phyloP scores from a whole-genome alignment of 2,329 filamentous ascomycete genomes.

The Ophiostoma populinum region DNA sequence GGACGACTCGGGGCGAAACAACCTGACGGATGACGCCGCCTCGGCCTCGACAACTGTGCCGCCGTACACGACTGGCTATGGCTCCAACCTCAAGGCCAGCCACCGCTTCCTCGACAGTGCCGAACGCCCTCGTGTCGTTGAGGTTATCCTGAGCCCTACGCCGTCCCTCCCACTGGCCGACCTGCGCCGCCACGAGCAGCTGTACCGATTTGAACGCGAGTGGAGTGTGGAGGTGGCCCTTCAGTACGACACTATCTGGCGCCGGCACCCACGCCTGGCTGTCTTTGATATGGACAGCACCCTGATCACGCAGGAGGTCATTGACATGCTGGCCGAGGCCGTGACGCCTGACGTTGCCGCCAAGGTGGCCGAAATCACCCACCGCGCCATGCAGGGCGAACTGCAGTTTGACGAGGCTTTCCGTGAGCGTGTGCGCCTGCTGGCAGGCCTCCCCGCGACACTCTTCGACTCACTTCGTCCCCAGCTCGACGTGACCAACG shows the following conservation, averaged over 20 bases:
- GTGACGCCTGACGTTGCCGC: conserved; percentile 58
- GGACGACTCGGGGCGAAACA: too few species aligned
- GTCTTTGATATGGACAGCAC: conserved; percentile 99
- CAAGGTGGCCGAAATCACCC: conserved; percentile 75
- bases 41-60: neutral
- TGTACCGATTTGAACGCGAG: conserved; percentile 71
- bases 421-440: conserved; percentile 59
- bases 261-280: conserved; percentile 67
- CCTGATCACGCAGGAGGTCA: conserved; percentile 91
- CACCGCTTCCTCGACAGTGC: conserved; percentile 47
- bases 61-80: conserved; percentile 8
- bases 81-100: conserved; percentile 35
- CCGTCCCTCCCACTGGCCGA: conserved; percentile 47
- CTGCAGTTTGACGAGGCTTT: conserved; percentile 79
- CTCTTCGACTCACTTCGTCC: conserved; percentile 65
- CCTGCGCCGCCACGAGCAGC: conserved; percentile 61
- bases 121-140: conserved; percentile 44
- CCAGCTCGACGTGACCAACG: conserved; percentile 64
- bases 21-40: neutral
- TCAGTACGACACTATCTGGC: conserved; percentile 55
- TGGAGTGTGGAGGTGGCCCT: conserved; percentile 79
- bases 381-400: conserved; percentile 89
- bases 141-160: conserved; percentile 44
- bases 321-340: conserved; percentile 79
- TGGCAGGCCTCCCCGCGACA: conserved; percentile 61